Percentiles rank a stretch among this genome's conserved stretches.
Evolutionary conservation across 805 yeast species (phyloP).

Genomic region (Kazachstania taianensis): DNA sequence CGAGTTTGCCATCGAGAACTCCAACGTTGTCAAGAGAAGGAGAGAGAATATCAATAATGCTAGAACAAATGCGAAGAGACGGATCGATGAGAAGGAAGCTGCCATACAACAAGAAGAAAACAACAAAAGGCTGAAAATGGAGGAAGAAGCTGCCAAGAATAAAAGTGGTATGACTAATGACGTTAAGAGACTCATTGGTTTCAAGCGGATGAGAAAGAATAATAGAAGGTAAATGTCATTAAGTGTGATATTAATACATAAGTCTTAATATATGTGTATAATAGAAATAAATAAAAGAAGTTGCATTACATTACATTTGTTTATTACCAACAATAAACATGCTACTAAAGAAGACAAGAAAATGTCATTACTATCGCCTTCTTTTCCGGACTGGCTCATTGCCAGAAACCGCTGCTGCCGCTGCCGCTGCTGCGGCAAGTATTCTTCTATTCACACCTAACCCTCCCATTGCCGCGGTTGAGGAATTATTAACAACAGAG

Average conservation of each 20-base stretch:
- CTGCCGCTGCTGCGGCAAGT: slow-evolving; percentile 32
- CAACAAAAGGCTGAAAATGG: slow-evolving; percentile 17
- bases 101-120: slow-evolving; percentile 12
- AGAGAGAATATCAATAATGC: slow-evolving; percentile 49
- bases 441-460: slow-evolving; percentile 29
- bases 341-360: neutral
- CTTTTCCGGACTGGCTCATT: slow-evolving; percentile 25
- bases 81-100: slow-evolving; percentile 17
- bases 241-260: too few relatives aligned
- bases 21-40: slow-evolving; percentile 87
- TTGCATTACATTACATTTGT: too few relatives aligned
- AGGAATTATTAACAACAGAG: slow-evolving; percentile 13
- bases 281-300: neutral
- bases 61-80: slow-evolving; percentile 28
- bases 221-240: slow-evolving; percentile 32
- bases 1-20: slow-evolving; percentile 93
- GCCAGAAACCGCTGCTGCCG: slow-evolving; percentile 30
- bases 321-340: neutral
- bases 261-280: neutral
- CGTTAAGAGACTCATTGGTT: slow-evolving; percentile 54
- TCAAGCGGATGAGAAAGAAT: slow-evolving; percentile 56
- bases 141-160: slow-evolving; percentile 14
- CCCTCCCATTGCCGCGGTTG: slow-evolving; percentile 24
- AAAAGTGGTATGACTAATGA: slow-evolving; percentile 40
- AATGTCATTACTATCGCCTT: slow-evolving; percentile 14